Conservation (phyloP, 75 land plant genomes). For the Pseudotsuga menziesii region DNA sequence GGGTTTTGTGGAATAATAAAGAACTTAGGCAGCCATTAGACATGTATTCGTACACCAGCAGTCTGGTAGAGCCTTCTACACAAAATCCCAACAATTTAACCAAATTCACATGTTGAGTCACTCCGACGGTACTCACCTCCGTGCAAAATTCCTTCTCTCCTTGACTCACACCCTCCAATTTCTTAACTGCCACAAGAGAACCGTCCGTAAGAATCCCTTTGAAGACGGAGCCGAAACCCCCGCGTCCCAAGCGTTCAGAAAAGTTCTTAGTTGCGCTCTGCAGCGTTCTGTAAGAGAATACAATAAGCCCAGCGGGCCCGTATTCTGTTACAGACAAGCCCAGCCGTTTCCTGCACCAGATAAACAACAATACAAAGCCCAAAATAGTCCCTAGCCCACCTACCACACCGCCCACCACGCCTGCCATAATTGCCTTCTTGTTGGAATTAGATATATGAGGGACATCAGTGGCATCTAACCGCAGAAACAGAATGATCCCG, state of each 20-base stretch:
- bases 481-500: not conserved
- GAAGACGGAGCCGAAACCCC: not conserved
- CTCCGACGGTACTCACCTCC: conserved; percentile 27
- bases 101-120: conserved; percentile 31
- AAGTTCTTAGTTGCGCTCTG: conserved; percentile 20
- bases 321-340: too few species aligned
- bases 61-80: conserved; percentile 9
- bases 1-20: too few species aligned
- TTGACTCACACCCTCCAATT: conserved; percentile 8
- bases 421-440: not conserved
- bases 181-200: conserved; percentile 20
- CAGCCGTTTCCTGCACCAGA: too few species aligned
- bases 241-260: conserved; percentile 1
- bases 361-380: too few species aligned
- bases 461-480: not conserved
- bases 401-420: too few species aligned
- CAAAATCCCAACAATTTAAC: conserved; percentile 29
- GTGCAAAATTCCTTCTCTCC: conserved; percentile 31
- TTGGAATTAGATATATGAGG: not conserved
- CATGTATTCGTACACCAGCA: too few species aligned
- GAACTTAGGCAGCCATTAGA: not conserved
- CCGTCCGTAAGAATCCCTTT: conserved; percentile 16
- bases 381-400: too few species aligned
- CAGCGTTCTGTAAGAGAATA: conserved; percentile 14
- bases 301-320: not conserved